Conservation (phyloP, 176 grass and related monocot species). For the Lolium rigidum region DNA sequence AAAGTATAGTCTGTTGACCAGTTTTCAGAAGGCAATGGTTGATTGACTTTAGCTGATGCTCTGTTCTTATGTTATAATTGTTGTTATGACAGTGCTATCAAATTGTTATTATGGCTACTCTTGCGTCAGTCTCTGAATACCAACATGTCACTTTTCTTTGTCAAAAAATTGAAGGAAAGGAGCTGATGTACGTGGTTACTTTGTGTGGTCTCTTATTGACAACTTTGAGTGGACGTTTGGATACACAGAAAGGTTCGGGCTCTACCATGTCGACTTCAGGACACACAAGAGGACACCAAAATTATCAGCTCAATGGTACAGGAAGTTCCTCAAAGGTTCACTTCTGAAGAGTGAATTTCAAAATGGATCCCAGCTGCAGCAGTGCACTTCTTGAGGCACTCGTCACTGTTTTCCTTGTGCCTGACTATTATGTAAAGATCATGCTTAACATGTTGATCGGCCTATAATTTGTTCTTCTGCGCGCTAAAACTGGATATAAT, state of each 20-base stretch:
- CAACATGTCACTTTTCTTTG: background rate
- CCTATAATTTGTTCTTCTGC: background rate
- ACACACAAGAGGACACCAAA: constrained; percentile 55
- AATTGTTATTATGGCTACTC: background rate
- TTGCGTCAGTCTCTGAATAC: background rate
- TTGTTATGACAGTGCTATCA: background rate
- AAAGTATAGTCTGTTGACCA: background rate
- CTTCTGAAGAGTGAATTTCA: background rate
- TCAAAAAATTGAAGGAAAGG: constrained; percentile 52
- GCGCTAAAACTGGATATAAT: background rate
- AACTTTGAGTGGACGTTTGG: constrained; percentile 63
- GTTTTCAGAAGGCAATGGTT: background rate
- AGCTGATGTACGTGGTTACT: constrained; percentile 73
- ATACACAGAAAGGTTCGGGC: constrained; percentile 53
- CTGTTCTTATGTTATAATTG: background rate
- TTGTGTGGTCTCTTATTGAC: constrained; percentile 72
- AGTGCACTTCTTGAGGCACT: background rate
- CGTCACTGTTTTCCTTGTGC: background rate
- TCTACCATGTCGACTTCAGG: constrained; percentile 65
- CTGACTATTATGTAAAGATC: background rate
- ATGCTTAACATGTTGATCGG: background rate
- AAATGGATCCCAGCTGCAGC: constrained; percentile 1
- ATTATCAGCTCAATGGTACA: constrained; percentile 61
- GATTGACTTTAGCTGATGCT: constrained; percentile 4
- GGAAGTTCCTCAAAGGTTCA: constrained; percentile 55